These are phyloP conservation scores for Marasmius fiardii DNA, from an alignment of 1,284 basidiomycete species.

Conservation along the genomic window DNA sequence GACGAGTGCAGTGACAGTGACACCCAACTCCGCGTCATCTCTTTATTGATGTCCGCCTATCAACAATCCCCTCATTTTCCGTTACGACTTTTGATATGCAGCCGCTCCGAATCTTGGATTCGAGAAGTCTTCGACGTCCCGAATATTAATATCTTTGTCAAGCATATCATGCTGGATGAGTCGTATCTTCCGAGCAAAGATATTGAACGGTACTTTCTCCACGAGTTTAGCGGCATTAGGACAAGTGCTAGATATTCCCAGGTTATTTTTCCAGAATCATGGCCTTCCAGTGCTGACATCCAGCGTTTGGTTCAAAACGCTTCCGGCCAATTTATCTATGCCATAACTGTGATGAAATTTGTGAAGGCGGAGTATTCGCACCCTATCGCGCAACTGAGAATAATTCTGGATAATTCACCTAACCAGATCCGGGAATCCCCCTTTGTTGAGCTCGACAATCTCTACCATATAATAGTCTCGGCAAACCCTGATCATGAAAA, in stretches of 20 bases:
- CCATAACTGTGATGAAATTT: constrained; percentile 10
- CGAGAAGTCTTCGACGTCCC: constrained; percentile 10
- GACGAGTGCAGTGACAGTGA: constrained; percentile 15
- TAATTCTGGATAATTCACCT: background rate
- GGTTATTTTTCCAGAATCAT: constrained; percentile 1
- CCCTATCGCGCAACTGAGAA: constrained; percentile 4
- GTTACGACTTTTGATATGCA: constrained; percentile 17
- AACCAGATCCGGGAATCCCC: background rate
- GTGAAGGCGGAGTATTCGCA: background rate
- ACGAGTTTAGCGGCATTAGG: background rate
- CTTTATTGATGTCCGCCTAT: background rate
- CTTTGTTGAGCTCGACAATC: constrained; percentile 8
- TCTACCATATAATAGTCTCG: constrained; percentile 9
- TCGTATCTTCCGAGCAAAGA: background rate
- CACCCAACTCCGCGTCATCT: background rate
- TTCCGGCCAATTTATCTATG: constrained; percentile 13
- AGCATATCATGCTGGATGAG: background rate
- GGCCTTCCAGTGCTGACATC: constrained; percentile 6
- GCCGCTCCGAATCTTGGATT: constrained; percentile 18
- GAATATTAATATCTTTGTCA: background rate
- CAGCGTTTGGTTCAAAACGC: constrained; percentile 2
- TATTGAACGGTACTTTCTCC: background rate
- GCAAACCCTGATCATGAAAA: background rate
- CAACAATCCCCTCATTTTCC: constrained; percentile 6
- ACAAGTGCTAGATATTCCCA: background rate